Base-by-base conservation (phyloP, 331 rosid genomes). In the Acacia pycnantha region DNA sequence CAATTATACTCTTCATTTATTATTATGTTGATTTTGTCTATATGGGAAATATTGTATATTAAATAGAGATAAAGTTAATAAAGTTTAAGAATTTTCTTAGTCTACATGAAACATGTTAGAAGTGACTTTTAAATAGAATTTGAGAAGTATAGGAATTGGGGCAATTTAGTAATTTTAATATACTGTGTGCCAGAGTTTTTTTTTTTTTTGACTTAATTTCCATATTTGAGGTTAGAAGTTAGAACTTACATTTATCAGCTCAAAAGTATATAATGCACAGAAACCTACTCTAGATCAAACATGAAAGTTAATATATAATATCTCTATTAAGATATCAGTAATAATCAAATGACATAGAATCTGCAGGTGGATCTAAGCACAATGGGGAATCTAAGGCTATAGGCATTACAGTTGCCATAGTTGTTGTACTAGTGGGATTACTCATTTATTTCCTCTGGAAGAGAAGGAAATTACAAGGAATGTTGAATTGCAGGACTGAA, bases 401-500 rank as follows among this genome's bases (percentile, higher is more conserved):
- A 29, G 89, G 85, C 82, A 83, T 85, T 74, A 40, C 78, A 11
- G 79, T 82, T 84, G 88, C 87, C 79, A 62, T 81, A 80, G 86
- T 78, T 76, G 16, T 91, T 73, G 53, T 91, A 43, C 37, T 93
- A 15, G 67, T 87, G 71, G 88, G 74, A 77, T 31, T 88, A n/a
- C 81, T 56, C 6, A 3, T 81, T 54, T 94, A 33, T 82, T 70
- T 87, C 54, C 26, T 89, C 43, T 77, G 93, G 91, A 91, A 82
- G 90, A 92, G 82, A 85, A 81, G 85, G 82, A 80, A 66, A 54
- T 82, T 85, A 62, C 83, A 79, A 29, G 69, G 67, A 13, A 35
- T 80, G 33, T 67, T 74, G 50, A 84, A 53, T 61, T 47, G 79
- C 73, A 88, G 79, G 64, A 40, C 48, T 24, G 81, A 74, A 24